Evolutionary conservation across 2,329 filamentous ascomycete genomes (phyloP).

Genomic region (Sporothrix dimorphospora): DNA sequence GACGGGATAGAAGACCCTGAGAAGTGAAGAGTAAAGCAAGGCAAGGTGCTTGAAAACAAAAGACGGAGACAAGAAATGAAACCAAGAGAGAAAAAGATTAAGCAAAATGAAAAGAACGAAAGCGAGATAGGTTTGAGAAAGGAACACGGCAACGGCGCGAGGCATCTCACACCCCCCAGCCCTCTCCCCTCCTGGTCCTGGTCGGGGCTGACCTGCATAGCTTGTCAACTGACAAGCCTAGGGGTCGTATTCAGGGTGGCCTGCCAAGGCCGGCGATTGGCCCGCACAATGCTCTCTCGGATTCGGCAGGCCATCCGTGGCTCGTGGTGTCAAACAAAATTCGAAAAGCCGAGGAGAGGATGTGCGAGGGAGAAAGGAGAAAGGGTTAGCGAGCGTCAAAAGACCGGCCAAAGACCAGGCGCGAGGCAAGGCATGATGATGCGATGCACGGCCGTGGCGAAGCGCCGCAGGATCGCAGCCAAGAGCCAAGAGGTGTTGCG

Average conservation of each 20-base stretch:
- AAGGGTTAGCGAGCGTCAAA: not conserved
- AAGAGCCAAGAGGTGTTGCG: conserved; percentile 2
- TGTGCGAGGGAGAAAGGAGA: not conserved
- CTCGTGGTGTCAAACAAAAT: not conserved
- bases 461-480: not conserved
- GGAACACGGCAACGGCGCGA: not conserved
- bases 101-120: not conserved
- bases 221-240: conserved; percentile 23
- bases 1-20: not conserved
- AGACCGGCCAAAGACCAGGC: not conserved
- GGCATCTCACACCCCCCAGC: conserved; percentile 1
- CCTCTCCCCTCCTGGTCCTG: not conserved
- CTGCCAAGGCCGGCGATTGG: conserved; percentile 7
- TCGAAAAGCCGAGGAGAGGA: not conserved
- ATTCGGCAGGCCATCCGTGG: not conserved
- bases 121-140: not conserved
- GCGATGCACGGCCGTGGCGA: conserved; percentile 15
- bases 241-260: not conserved
- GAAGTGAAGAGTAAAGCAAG: not conserved
- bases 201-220: not conserved
- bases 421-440: not conserved
- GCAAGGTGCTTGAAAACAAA: not conserved
- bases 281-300: not conserved
- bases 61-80: not conserved
- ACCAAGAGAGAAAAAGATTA: not conserved